Evolutionary conservation across 2,329 filamentous ascomycete species (phyloP).

Genomic region (Fusarium brachygibbosum): DNA sequence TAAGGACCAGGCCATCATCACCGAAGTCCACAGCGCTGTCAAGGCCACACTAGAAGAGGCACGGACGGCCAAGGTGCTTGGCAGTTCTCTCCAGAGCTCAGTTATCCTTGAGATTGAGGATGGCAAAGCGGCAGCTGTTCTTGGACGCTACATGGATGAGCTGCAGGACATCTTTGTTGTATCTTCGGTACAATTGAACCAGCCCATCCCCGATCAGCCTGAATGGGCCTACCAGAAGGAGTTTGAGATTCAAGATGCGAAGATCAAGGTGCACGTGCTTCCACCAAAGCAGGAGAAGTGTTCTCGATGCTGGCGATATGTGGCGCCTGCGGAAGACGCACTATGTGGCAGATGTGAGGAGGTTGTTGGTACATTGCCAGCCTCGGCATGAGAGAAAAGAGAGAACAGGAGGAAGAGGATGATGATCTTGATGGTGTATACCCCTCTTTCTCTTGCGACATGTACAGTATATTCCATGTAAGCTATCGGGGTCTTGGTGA

Average conservation of each 20-base stretch:
- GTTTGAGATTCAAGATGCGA: slow-evolving; percentile 58
- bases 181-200: slow-evolving; percentile 69
- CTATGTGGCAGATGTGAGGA: slow-evolving; percentile 82
- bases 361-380: slow-evolving; percentile 61
- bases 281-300: slow-evolving; percentile 77
- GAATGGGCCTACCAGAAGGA: slow-evolving; percentile 60
- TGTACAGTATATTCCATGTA: slow-evolving; percentile 39
- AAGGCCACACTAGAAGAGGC: slow-evolving; percentile 82
- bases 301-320: slow-evolving; percentile 88
- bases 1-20: slow-evolving; percentile 62
- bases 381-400: slow-evolving; percentile 21
- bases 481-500: slow-evolving; percentile 21
- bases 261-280: slow-evolving; percentile 60
- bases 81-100: slow-evolving; percentile 83
- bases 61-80: slow-evolving; percentile 77
- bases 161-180: slow-evolving; percentile 77
- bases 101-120: slow-evolving; percentile 69
- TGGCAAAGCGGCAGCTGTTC: slow-evolving; percentile 49
- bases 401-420: slow-evolving; percentile 15
- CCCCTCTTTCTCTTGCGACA: slow-evolving; percentile 32
- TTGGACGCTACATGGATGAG: slow-evolving; percentile 63
- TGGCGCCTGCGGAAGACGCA: slow-evolving; percentile 73
- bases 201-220: slow-evolving; percentile 45
- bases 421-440: slow-evolving; percentile 21
- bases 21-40: slow-evolving; percentile 72